Base-by-base conservation (phyloP, 1,139 yeast genomes). In the Saccharomyces pastorianus region DNA sequence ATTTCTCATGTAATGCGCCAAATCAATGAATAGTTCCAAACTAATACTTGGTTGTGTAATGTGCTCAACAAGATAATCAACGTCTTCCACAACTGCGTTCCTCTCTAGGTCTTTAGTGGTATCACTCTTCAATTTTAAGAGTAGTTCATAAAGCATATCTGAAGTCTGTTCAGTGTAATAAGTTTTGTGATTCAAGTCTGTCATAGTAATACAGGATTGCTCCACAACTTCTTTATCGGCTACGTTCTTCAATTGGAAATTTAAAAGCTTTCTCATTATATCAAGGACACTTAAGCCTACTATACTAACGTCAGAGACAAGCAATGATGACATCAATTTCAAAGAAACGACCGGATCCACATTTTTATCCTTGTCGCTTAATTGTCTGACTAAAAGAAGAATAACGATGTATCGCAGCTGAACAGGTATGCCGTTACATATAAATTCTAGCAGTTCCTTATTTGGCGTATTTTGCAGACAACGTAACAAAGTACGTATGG, bases 201-300 rank as follows among this genome's bases (percentile, higher is more conserved):
- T 61, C 38, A 69, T 60, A 0, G 71, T 66, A 13, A 48, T 51
- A 27, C 61, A 51, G 48, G 67, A 64, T 56, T 67, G 68, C 7
- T 58, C 47, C 4, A 64, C 61, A 13, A 66, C 51, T 5, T 56
- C 55, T n/a, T 31, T 28, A 23, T 60, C 51, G 9, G 47, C 68
- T 49, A 81, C 67, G 50, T 60, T 57, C 20, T 74, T 71, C 23
- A 82, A 70, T 64, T 89, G 95, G 52, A 85, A 77, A 6, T 73
- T 68, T 50, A 88, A 72, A 14, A 93, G 71, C 51, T 81, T 81
- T 57, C 86, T 81, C 68, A 88, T 76, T 58, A 85, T 79, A 67
- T 91, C 98, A 49, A 90, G 77, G n/a, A 90, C 88, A 13, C 96
- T 87, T 49, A 93, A 74, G 0, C 98, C 98, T 59, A 90, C 85